phyloP scores from a whole-genome alignment of 164 flowering plant species.

The Annona squamosa region DNA sequence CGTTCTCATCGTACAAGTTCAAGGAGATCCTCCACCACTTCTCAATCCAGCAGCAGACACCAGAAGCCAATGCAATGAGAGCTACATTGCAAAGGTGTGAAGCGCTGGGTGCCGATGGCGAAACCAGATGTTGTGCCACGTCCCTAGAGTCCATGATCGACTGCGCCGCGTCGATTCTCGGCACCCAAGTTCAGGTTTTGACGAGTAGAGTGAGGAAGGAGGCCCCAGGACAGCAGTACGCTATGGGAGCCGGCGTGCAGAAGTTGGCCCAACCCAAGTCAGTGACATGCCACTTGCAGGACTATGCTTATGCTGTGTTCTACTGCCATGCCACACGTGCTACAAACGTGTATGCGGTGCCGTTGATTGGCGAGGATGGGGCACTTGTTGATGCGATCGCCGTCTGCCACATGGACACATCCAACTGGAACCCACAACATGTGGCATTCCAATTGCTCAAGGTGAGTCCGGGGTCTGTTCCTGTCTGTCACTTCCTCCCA shows the following conservation, averaged over 20 bases:
- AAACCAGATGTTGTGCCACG: conserved; percentile 28
- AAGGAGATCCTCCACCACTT: conserved; percentile 23
- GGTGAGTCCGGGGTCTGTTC: conserved; percentile 30
- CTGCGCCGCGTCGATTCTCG: conserved; percentile 23
- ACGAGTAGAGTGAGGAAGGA: conserved; percentile 11
- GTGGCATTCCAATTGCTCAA: conserved; percentile 29
- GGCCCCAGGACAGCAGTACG: conserved; percentile 12
- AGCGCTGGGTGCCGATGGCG: conserved; percentile 18
- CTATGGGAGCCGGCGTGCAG: conserved; percentile 9
- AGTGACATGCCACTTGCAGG: conserved; percentile 23
- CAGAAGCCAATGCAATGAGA: conserved; percentile 29
- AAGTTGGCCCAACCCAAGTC: conserved; percentile 10
- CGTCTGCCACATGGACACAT: conserved; percentile 24
- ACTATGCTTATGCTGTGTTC: conserved; percentile 23
- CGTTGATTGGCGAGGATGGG: conserved; percentile 24
- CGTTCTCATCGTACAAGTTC: conserved; percentile 34
- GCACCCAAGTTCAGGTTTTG: conserved; percentile 12
- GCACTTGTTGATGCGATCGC: conserved; percentile 21
- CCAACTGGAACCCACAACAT: conserved; percentile 29
- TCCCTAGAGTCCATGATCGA: conserved; percentile 35
- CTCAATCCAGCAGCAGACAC: conserved; percentile 26
- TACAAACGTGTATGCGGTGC: conserved; percentile 19
- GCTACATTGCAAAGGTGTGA: conserved; percentile 24
- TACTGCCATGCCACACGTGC: conserved; percentile 20
- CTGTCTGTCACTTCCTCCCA: conserved; percentile 35